Base-by-base conservation (phyloP, 2,329 filamentous ascomycete genomes). In the Biscogniauxia marginata region DNA sequence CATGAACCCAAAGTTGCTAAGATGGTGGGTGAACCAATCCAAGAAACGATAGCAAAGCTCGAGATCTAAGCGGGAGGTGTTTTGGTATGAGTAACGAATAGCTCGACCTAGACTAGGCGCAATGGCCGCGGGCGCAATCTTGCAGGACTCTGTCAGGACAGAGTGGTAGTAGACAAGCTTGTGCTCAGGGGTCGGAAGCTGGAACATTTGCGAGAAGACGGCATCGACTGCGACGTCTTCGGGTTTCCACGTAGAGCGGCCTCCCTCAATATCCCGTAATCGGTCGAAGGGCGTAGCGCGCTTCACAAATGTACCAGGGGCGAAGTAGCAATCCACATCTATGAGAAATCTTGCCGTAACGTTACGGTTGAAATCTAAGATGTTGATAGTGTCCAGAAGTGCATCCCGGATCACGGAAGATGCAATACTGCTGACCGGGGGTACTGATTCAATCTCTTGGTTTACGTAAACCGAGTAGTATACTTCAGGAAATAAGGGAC, bases 1-100 rank as follows among this genome's bases (percentile, higher is more conserved):
- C 8, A 95, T 95, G 72, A 98, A 99, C 52, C 96, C 95, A 71
- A 99, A 99, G 77, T 99, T 99, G 76, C 93, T 97, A 63, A 99
- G 77, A 77, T 99, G 95, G 72, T 99, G 95, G 18, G 93, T 85
- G 70, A 99, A 99, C 95, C 95, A 99, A 72, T 98, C 93, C 70
- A 96, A 80, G 75, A 98, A 98, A 22, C 95, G 85, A 67, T 93
- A 89, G 54, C 80, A 83, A 46, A 99, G 78, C 74, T 98, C 93
- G 49, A 97, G 79, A 69, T 99, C 95, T 79, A 98, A 86, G 2
- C 82, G 84, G 57, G 91, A 87, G 8, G 90, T 79, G 70, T 89
- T 92, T 60, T 90, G 85, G 77, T 96, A 99, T 60, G 97, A 79
- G 68, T 89, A 96, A 53, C 95, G 85, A 66, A 99, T 99, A 8